A percentile compares a stretch with the other conserved stretches of the same genome.
Evolutionary conservation across 176 grass and related monocot genomes (phyloP).

Genomic region (Bolboschoenus planiculmis): DNA sequence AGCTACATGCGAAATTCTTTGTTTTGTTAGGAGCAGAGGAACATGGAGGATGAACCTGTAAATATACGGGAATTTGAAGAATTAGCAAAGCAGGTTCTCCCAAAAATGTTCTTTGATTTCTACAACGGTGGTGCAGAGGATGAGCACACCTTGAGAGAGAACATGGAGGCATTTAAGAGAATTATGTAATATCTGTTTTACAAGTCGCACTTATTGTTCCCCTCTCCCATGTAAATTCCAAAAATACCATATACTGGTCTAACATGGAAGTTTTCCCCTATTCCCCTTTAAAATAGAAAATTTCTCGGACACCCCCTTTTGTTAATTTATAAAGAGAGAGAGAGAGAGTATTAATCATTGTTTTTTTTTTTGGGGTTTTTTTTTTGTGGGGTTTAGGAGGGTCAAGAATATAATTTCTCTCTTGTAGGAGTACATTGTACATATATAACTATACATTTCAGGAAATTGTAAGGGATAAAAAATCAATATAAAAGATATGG

Average conservation of each 20-base stretch:
- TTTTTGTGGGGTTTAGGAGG: background rate
- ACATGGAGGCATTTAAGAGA: constrained; percentile 65
- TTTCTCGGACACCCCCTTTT: background rate
- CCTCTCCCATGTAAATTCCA: background rate
- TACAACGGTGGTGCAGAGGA: constrained; percentile 76
- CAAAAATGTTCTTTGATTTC: constrained; percentile 83
- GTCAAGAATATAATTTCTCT: background rate
- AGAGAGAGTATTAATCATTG: no score
- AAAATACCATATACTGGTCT: background rate
- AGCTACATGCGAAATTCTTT: background rate
- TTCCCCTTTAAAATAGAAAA: background rate
- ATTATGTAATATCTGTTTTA: constrained; percentile 38
- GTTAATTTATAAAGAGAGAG: background rate
- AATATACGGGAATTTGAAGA: constrained; percentile 72
- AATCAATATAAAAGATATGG: background rate
- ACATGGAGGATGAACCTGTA: constrained; percentile 64
- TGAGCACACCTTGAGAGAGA: constrained; percentile 73
- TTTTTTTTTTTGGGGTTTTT: background rate
- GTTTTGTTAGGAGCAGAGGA: constrained; percentile 13
- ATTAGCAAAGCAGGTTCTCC: constrained; percentile 58
- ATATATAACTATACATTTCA: background rate
- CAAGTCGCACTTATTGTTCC: background rate
- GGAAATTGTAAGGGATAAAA: background rate
- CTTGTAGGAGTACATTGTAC: background rate
- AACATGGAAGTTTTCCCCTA: background rate